Evolutionary conservation across 1,284 basidiomycete genomes (phyloP), one percentile per base, ranked within the genome.

Genomic region (Ganoderma lucidum): DNA sequence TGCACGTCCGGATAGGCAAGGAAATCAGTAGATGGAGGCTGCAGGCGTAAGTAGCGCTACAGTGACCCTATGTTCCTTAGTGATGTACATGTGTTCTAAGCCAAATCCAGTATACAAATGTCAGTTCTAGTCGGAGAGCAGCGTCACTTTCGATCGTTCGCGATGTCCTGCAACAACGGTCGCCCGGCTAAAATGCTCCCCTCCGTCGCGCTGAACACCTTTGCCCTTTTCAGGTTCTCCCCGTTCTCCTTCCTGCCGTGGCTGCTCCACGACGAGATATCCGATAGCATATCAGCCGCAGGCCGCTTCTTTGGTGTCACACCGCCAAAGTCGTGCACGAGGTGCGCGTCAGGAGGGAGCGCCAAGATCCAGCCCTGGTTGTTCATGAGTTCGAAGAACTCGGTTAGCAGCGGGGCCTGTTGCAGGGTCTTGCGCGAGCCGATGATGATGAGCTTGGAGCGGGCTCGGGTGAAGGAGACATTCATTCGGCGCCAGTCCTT

Each of bases 401-500:
- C 88, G 2, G 82, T 79, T 41, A 97, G 81, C 23, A 97, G 79
- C 3, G 91, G 84, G 0, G 88, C 85, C 28, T 79, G 75, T 35
- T 87, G 78, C 10, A 98, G 84, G 0, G 96, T 98, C 71, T 81
- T 86, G 44, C 90, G 85, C 1, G 93, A 95, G 19, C 97, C 98
- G 75, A 99, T 87, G 68, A 99, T 91, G 77, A 98, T 86, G 3
- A 99, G 83, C 81, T 98, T 98, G 48, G 90, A 89, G 65, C 93
- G 90, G 0, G 97, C 97, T 3, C 98, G 90, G 0, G 98, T 99
- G 78, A 99, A 95, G 3, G 96, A 95, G 42, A 99, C 98, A 77
- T 99, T 99, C 85, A 99, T 93, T 44, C 98, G 84, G 58, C 97
- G 86, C 94, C 96, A 97, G 79, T 99, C 98, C 74, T 93, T 95